Conservation (phyloP, 1,139 yeast genomes). For the Geotrichum candidum region DNA sequence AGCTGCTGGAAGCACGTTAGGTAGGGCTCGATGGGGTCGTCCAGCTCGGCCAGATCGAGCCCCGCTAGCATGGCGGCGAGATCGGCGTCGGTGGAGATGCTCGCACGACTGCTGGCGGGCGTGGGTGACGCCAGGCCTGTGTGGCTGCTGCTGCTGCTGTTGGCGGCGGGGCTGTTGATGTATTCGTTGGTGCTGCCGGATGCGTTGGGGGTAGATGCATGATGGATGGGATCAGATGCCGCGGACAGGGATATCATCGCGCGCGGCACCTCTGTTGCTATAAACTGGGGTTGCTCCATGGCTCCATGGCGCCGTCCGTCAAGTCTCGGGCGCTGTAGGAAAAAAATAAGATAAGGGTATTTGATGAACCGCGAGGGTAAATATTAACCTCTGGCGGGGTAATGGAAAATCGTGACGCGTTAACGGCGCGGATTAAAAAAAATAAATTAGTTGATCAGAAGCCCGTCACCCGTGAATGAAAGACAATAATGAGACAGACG, state of each 20-base stretch:
- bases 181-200: not conserved
- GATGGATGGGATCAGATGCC: not conserved
- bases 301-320: not conserved
- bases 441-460: too few species aligned
- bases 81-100: not conserved
- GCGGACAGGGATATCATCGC: not conserved
- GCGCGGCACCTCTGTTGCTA: not conserved
- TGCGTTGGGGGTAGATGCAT: not conserved
- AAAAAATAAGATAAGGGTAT: too few species aligned
- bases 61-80: not conserved
- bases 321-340: not conserved
- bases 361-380: too few species aligned
- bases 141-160: slow-evolving; percentile 1
- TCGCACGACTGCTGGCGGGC: not conserved
- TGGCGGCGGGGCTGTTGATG: not conserved
- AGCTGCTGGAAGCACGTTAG: slow-evolving; percentile 50
- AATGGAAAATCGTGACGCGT: too few species aligned
- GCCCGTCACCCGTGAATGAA: too few species aligned
- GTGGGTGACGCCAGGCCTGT: not conserved
- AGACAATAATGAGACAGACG: too few species aligned
- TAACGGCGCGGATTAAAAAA: too few species aligned
- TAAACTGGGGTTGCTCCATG: not conserved
- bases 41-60: slow-evolving; percentile 47
- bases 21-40: slow-evolving; percentile 75
- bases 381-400: too few species aligned